phyloP scores from a whole-genome alignment of 768 basidiomycete genomes.

The Kwoniella heveanensis region DNA sequence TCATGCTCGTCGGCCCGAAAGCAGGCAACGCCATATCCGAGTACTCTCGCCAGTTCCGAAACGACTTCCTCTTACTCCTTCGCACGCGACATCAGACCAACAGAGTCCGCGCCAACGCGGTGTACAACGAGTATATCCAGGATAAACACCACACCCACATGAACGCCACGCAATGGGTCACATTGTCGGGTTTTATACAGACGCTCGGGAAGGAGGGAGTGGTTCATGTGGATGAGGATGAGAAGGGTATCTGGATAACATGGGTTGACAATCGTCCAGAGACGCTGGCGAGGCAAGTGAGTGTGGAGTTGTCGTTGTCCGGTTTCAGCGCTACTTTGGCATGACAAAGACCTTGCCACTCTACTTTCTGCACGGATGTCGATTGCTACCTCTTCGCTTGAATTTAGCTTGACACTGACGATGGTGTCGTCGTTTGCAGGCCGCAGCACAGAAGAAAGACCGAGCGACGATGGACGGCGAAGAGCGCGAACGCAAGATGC shows the following conservation, averaged over 20 bases:
- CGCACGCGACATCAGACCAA: slow-evolving; percentile 93
- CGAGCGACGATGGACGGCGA: slow-evolving; percentile 88
- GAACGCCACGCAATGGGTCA: slow-evolving; percentile 98
- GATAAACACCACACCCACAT: slow-evolving; percentile 95
- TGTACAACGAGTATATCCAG: slow-evolving; percentile 96
- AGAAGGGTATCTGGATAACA: slow-evolving; percentile 95
- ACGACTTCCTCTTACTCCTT: slow-evolving; percentile 85
- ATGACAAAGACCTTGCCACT: too few relatives aligned
- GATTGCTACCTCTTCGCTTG: too few relatives aligned
- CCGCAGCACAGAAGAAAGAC: slow-evolving; percentile 73
- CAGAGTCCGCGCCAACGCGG: slow-evolving; percentile 88
- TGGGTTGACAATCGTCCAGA: slow-evolving; percentile 98
- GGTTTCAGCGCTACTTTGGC: too few relatives aligned
- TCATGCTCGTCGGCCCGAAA: slow-evolving; percentile 94
- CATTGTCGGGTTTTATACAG: slow-evolving; percentile 92
- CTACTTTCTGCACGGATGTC: too few relatives aligned
- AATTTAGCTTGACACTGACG: too few relatives aligned
- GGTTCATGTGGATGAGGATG: slow-evolving; percentile 93
- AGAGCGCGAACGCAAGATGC: slow-evolving; percentile 83
- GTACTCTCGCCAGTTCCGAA: slow-evolving; percentile 85
- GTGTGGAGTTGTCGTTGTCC: too few relatives aligned
- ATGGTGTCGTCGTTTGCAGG: too few relatives aligned
- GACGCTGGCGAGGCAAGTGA: slow-evolving; percentile 82
- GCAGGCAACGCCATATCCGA: slow-evolving; percentile 88
- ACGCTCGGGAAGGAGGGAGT: slow-evolving; percentile 82